Conservation (phyloP, 176 grass and related monocot genomes). For the Miscanthus lutarioriparius region DNA sequence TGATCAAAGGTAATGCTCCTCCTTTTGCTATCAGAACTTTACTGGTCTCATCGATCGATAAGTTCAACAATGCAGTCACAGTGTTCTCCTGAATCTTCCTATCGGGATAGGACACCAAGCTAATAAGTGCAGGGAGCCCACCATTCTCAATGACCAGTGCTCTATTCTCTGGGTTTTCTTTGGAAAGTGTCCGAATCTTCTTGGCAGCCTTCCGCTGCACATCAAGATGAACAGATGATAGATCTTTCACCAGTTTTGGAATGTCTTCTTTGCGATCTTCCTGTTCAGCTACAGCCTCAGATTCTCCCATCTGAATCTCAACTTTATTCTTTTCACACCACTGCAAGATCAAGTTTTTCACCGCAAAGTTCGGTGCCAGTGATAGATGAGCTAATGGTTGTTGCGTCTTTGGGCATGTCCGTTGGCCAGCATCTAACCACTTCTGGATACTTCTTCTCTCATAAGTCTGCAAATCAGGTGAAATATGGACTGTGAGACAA, state of each 20-base stretch:
- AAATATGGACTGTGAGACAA: background rate
- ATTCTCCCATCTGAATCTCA: conserved; percentile 48
- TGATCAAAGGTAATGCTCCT: conserved; percentile 57
- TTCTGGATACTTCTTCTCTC: conserved; percentile 64
- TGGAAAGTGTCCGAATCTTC: conserved; percentile 71
- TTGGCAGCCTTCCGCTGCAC: conserved; percentile 59
- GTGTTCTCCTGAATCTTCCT: conserved; percentile 60
- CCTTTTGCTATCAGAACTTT: conserved; percentile 59
- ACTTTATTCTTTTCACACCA: conserved; percentile 72
- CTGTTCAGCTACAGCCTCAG: background rate
- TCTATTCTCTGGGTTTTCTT: conserved; percentile 64
- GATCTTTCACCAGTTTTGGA: conserved; percentile 49
- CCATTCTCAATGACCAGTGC: conserved; percentile 34
- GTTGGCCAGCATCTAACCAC: conserved; percentile 64
- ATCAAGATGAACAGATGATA: conserved; percentile 58
- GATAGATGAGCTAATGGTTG: conserved; percentile 61
- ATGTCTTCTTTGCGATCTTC: conserved; percentile 43
- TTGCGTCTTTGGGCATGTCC: conserved; percentile 69
- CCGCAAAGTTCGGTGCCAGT: conserved; percentile 59
- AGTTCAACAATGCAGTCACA: conserved; percentile 61
- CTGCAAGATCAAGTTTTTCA: conserved; percentile 66
- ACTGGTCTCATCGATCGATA: conserved; percentile 68
- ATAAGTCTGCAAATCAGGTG: conserved; percentile 49
- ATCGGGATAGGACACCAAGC: conserved; percentile 55
- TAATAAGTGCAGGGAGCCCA: conserved; percentile 52